Evolutionary conservation across 768 basidiomycete genomes (phyloP), one percentile per base, ranked within the genome.

Genomic region (Pleurotus eryngii): DNA sequence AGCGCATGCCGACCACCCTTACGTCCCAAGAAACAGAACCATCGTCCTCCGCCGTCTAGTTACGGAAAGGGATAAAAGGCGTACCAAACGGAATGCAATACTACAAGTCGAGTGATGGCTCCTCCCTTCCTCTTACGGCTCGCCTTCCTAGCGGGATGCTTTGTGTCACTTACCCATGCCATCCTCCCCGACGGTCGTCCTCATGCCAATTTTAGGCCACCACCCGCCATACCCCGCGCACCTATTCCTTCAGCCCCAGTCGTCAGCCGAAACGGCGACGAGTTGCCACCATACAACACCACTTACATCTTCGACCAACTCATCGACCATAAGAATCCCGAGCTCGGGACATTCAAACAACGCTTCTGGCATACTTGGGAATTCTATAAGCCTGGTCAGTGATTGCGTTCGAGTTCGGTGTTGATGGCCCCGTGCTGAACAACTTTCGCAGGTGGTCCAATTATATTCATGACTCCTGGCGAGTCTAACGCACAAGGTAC

Each of bases 311-410:
- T 88, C 63, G 79, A 86, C 61, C 80, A 81, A 57, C 71, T 81
- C 58, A 77, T 86, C 46, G 80, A 81, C 67, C 80, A 81, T 63
- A 76, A 73, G 57, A 73, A 75, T 20, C 82, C 85, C n/a, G 72
- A 74, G 22, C 71, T 81, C 22, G 88, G 88, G 17, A 90, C 86
- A 17, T 90, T 90, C 70, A 74, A 82, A 65, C 89, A 90, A 69
- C 80, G 88, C 30, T 90, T 79, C 69, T 90, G 86, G 86, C 75
- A 81, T 58, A 82, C 82, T 20, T 86, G 75, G 68, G 83, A 89
- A 66, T 86, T 74, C 62, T 89, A 89, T 60, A 73, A 84, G 66
- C 58, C 70, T 42, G 80, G 81, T 79, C 55, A 35, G 67, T 26
- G 40, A 14, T n/a, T n/a, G 1, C 20, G 4, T 18, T 20, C 57